A percentile compares a stretch with the other conserved stretches of the same genome.
These are phyloP conservation scores for Calendula officinalis DNA, from an alignment of 129 eudicot genomes.

Conservation along the genomic window DNA sequence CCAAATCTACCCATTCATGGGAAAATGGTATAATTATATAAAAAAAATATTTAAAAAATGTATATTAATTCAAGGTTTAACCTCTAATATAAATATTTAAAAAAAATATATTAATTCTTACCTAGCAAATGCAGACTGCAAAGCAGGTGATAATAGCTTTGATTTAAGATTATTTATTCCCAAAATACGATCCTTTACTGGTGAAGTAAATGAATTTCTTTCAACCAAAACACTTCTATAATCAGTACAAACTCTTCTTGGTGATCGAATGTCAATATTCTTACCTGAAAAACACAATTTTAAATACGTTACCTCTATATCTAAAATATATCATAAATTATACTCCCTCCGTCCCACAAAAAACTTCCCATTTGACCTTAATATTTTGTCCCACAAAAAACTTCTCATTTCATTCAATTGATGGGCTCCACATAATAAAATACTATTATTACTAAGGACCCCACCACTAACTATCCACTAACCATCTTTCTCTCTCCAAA, in stretches of 20 bases:
- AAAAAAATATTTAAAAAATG: not conserved
- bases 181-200: slow-evolving; percentile 85
- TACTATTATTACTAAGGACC: too few species aligned
- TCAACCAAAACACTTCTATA: slow-evolving; percentile 88
- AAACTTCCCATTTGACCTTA: too few species aligned
- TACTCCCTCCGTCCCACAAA: too few species aligned
- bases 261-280: slow-evolving; percentile 73
- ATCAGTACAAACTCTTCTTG: slow-evolving; percentile 80
- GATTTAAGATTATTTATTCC: slow-evolving; percentile 68
- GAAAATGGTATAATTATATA: too few species aligned
- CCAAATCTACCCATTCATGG: not conserved
- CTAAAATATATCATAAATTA: too few species aligned
- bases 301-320: slow-evolving; percentile 12
- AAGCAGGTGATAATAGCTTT: slow-evolving; percentile 69
- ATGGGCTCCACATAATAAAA: too few species aligned
- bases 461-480: too few species aligned
- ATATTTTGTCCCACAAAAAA: too few species aligned
- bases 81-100: not conserved
- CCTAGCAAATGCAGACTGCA: slow-evolving; percentile 99
- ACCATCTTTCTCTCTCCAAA: too few species aligned
- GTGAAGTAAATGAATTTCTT: slow-evolving; percentile 89
- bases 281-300: slow-evolving; percentile 45
- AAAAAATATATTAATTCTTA: slow-evolving; percentile 23
- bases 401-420: too few species aligned
- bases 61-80: slow-evolving; percentile 4